Percentiles rank a stretch among this genome's conserved stretches.
Evolutionary conservation across 2,329 filamentous ascomycete genomes (phyloP).

Genomic region (Phaeomoniella chlamydospora): DNA sequence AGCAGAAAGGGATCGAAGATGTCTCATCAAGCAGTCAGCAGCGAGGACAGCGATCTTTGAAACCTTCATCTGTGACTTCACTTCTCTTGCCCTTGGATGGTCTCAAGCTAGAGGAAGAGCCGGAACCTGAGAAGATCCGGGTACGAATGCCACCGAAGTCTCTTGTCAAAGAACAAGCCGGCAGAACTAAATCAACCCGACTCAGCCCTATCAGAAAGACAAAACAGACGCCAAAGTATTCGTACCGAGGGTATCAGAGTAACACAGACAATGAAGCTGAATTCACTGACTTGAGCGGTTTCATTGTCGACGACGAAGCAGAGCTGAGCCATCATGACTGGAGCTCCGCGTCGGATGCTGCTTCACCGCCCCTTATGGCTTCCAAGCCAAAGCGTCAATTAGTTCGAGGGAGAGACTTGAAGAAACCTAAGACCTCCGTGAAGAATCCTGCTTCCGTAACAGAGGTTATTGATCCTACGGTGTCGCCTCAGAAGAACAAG

Average conservation of each 20-base stretch:
- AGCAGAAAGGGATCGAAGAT: too few relatives aligned
- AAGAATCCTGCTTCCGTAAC: not conserved
- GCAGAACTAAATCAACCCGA: too few relatives aligned
- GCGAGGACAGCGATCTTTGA: not conserved
- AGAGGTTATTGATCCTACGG: not conserved
- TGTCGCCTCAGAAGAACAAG: not conserved
- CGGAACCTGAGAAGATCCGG: too few relatives aligned
- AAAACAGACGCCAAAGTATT: not conserved
- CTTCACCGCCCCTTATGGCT: not conserved
- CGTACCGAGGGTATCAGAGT: not conserved
- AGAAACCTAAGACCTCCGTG: conserved; percentile 4
- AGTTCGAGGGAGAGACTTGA: conserved; percentile 5
- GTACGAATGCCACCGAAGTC: not conserved
- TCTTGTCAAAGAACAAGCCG: not conserved
- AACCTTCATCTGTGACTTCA: not conserved
- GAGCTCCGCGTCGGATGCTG: conserved; percentile 4
- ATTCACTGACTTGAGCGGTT: conserved; percentile 13
- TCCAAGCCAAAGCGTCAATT: conserved; percentile 3
- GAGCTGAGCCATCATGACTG: conserved; percentile 11
- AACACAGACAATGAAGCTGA: conserved; percentile 10
- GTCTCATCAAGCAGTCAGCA: too few relatives aligned
- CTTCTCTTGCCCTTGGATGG: not conserved
- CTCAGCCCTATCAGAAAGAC: not conserved
- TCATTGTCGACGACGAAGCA: conserved; percentile 14
- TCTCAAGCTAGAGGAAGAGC: not conserved